Evolutionary conservation across 805 yeast species (phyloP), one percentile per base, ranked within the genome.

Genomic region (Lipomyces japonicus): DNA sequence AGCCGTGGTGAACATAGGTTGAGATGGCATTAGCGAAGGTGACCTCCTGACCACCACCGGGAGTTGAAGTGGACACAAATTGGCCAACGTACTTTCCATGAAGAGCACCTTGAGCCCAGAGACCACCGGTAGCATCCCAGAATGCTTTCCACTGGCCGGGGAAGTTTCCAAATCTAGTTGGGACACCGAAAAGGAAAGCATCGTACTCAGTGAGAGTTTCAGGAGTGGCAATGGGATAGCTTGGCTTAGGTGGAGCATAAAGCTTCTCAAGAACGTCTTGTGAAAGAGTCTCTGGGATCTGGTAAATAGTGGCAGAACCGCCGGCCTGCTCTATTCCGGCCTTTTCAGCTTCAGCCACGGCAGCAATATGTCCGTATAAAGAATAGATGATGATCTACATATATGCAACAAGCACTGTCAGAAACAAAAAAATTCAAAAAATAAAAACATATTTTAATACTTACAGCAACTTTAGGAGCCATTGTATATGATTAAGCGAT

Each of bases 1-100:
- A 73, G 61, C 95, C 95, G 60, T 86, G 93, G 67, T 86, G 95
- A 42, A 74, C 76, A 60, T 82, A 70, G 30, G 79, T 76, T 37
- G 83, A 75, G 57, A 86, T 55, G 4, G 81, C 66, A 65, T 73
- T 79, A 60, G 77, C 73, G 16, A 75, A 72, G n/a, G 95, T 85
- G 39, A 71, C 69, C 68, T 86, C 95, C 68, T 81, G 88, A 52
- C 95, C 93, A 60, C 88, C 88, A 57, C 88, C 88, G 59, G 76
- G 79, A 31, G 83, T 72, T 52, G 86, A 87, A 3, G 91, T 82
- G 46, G 85, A 75, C 39, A 80, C 78, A 62, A 85, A 85, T 39
- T 83, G 60, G 55, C 89, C 90, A 16, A 81, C 88, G 51, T 80
- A 78, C 71, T 86, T 86, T 59, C 90, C 93, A 61, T 73, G 64